Conservation (phyloP, 2,329 filamentous ascomycete species). For the Ophiosphaerella narmari region DNA sequence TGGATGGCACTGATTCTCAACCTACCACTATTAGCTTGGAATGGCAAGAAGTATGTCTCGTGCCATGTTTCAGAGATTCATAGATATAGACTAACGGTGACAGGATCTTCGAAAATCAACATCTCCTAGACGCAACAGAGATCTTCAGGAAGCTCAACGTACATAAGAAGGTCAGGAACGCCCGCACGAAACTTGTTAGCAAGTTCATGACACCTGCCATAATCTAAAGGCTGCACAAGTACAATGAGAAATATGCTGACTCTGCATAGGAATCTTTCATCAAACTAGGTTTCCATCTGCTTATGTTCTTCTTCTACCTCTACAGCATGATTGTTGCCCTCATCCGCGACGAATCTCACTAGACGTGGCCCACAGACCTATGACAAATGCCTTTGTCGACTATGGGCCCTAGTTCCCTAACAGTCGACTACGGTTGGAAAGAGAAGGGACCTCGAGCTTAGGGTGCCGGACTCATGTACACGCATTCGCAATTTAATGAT, state of each 20-base stretch:
- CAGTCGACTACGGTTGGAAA: constrained; percentile 3
- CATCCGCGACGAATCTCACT: constrained; percentile 92
- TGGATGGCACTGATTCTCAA: constrained; percentile 94
- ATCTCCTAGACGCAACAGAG: constrained; percentile 95
- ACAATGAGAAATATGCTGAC: neutral
- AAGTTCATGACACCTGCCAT: neutral
- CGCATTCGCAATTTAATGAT: constrained; percentile 13
- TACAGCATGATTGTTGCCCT: constrained; percentile 98
- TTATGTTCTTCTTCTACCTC: constrained; percentile 99
- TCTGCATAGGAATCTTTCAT: constrained; percentile 85
- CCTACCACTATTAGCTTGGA: constrained; percentile 88
- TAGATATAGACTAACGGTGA: constrained; percentile 38
- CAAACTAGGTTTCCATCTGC: constrained; percentile 96
- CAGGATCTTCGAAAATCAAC: constrained; percentile 96
- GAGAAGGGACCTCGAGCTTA: neutral
- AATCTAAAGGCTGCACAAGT: neutral
- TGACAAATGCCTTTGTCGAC: constrained; percentile 1
- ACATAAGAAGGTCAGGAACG: constrained; percentile 84
- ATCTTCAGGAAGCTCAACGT: constrained; percentile 99
- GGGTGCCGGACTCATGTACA: neutral
- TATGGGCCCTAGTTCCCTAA: neutral
- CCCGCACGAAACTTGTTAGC: neutral
- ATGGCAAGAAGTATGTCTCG: constrained; percentile 88
- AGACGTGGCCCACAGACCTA: constrained; percentile 31
- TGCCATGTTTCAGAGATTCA: neutral